Conservation (phyloP, 768 basidiomycete species). For the Leccinum disarticulatum region DNA sequence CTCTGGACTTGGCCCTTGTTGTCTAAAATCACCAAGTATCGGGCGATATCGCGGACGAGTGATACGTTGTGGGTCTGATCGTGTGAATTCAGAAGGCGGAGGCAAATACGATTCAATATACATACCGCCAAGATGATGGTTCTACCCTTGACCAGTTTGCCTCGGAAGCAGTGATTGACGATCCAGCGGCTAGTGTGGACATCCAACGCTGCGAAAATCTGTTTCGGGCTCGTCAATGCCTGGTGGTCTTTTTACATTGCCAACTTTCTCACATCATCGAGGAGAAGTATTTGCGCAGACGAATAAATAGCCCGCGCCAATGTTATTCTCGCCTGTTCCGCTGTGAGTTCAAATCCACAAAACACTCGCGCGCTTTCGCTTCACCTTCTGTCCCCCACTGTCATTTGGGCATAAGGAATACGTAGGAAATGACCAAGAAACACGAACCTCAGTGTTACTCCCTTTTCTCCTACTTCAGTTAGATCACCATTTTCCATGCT, state of each 20-base stretch:
- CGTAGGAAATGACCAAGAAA: not conserved
- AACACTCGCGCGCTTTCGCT: not conserved
- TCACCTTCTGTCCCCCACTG: conserved; percentile 17
- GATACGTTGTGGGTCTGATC: conserved; percentile 34
- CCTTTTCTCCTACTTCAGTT: conserved; percentile 73
- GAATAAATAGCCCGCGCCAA: conserved; percentile 60
- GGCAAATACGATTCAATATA: not conserved
- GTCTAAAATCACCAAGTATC: conserved; percentile 51
- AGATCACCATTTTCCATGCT: conserved; percentile 57
- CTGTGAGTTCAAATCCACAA: not conserved
- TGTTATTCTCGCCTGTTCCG: conserved; percentile 44
- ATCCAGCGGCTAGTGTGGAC: conserved; percentile 52
- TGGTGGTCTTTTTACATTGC: no score
- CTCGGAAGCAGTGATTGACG: conserved; percentile 43
- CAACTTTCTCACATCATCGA: conserved; percentile 58
- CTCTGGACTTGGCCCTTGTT: conserved; percentile 50
- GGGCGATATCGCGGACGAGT: conserved; percentile 23
- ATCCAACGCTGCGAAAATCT: conserved; percentile 56
- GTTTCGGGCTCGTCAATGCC: not conserved
- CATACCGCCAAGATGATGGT: conserved; percentile 13
- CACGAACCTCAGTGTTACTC: conserved; percentile 48
- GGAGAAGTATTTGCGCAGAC: conserved; percentile 55
- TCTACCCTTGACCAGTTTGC: conserved; percentile 5
- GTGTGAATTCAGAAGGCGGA: not conserved
- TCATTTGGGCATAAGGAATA: not conserved